phyloP scores from a whole-genome alignment of 2,329 filamentous ascomycete genomes.

The Trichophyton verrucosum region DNA sequence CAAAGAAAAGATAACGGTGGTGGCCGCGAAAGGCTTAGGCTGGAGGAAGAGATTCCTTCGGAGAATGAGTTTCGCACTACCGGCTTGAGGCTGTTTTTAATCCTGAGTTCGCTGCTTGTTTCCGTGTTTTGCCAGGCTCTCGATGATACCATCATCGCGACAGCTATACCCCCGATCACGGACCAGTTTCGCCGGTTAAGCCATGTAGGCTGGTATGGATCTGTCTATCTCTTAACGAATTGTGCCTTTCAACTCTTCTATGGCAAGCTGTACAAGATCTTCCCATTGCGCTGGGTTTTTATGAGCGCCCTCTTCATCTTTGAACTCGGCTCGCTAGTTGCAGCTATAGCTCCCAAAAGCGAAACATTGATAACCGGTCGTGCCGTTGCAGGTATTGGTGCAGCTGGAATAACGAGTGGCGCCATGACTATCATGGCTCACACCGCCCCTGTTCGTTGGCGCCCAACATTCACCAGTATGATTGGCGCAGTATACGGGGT shows the following conservation, averaged over 20 bases:
- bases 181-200: constrained; percentile 24
- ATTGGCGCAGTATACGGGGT: constrained; percentile 19
- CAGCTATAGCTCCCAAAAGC: constrained; percentile 8
- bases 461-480: constrained; percentile 20
- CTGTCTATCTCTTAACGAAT: constrained; percentile 22
- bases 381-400: constrained; percentile 30
- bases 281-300: constrained; percentile 26
- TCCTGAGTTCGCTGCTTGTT: neutral
- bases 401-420: constrained; percentile 29
- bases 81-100: neutral
- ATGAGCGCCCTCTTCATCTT: constrained; percentile 19
- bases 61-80: neutral
- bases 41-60: neutral
- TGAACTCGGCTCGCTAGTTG: constrained; percentile 18
- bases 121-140: constrained; percentile 10
- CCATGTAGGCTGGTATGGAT: constrained; percentile 28
- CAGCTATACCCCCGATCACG: constrained; percentile 25
- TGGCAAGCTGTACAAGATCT: constrained; percentile 32
- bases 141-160: constrained; percentile 20
- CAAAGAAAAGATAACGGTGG: neutral
- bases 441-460: constrained; percentile 16
- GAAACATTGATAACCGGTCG: constrained; percentile 14
- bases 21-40: neutral
- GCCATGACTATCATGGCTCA: constrained; percentile 14
- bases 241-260: constrained; percentile 20